These are phyloP conservation scores for Rheum nobile DNA, from an alignment of 148 eudicot genomes.

Conservation along the genomic window DNA sequence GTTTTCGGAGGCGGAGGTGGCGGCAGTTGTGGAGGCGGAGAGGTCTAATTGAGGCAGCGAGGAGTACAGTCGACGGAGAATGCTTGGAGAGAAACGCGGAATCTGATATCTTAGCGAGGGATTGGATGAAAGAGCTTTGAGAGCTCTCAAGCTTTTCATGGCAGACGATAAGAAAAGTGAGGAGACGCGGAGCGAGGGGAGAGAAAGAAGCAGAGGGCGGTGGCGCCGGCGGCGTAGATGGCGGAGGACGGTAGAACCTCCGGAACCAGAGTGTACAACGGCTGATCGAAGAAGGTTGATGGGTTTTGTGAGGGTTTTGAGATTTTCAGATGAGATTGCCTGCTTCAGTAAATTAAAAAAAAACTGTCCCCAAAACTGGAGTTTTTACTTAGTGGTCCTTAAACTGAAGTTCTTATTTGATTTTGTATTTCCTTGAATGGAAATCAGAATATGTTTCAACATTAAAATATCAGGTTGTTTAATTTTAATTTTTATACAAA, in stretches of 20 bases:
- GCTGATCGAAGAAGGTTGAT: background rate
- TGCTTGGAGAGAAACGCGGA: conserved; percentile 17
- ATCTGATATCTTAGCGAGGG: conserved; percentile 17
- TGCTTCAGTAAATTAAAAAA: background rate
- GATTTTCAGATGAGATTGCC: background rate
- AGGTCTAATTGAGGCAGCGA: conserved; percentile 27
- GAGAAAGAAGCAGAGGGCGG: background rate
- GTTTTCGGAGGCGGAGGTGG: conserved; percentile 23
- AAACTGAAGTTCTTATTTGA: background rate
- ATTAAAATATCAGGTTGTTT: too few species aligned
- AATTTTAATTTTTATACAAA: too few species aligned
- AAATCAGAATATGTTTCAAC: too few species aligned
- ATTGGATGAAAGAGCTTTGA: conserved; percentile 18
- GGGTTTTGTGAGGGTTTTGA: conserved; percentile 8
- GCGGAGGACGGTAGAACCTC: background rate
- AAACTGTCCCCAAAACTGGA: background rate
- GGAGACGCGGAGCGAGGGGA: background rate
- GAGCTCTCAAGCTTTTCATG: conserved; percentile 55
- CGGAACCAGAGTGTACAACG: background rate
- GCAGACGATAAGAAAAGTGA: background rate
- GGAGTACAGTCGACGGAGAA: conserved; percentile 30
- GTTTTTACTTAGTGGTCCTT: background rate
- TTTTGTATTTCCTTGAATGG: too few species aligned
- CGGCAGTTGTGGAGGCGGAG: conserved; percentile 14
- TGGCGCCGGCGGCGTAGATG: background rate